Conservation (phyloP, 768 basidiomycete species). For the Lentinula detonsa region DNA sequence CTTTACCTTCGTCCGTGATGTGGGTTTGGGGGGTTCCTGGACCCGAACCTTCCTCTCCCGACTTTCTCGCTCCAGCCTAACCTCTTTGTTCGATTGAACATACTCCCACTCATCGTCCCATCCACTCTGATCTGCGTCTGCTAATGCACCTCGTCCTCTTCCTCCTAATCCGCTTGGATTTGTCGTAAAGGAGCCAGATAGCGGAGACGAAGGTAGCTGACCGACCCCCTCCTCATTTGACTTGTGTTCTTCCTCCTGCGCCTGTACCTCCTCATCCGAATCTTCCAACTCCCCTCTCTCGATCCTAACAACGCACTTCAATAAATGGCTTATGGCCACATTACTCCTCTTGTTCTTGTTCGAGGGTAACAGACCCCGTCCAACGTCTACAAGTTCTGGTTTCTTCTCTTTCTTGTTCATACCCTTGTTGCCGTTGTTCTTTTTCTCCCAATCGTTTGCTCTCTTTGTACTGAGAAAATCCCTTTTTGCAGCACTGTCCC, state of each 20-base stretch:
- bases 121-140: not conserved
- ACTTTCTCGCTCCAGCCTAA: not conserved
- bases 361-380: constrained; percentile 56
- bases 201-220: not conserved
- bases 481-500: not conserved
- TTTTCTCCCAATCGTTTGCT: not conserved
- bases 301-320: constrained; percentile 81
- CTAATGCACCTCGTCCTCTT: not conserved
- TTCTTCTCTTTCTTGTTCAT: not conserved
- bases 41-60: not conserved
- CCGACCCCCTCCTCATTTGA: not conserved
- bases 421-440: not conserved
- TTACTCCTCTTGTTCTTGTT: constrained; percentile 75
- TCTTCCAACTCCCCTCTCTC: constrained; percentile 35
- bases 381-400: constrained; percentile 5
- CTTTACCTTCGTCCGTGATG: constrained; percentile 45
- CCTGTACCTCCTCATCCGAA: constrained; percentile 48
- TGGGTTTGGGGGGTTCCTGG: not conserved
- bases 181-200: not conserved
- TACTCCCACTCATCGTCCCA: constrained; percentile 3
- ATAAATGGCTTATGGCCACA: constrained; percentile 64
- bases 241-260: not conserved
- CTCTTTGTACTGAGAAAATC: not conserved
- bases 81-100: not conserved
- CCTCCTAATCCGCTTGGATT: not conserved